Conservation (phyloP, 1,284 basidiomycete species). For the Moesziomyces sp. region DNA sequence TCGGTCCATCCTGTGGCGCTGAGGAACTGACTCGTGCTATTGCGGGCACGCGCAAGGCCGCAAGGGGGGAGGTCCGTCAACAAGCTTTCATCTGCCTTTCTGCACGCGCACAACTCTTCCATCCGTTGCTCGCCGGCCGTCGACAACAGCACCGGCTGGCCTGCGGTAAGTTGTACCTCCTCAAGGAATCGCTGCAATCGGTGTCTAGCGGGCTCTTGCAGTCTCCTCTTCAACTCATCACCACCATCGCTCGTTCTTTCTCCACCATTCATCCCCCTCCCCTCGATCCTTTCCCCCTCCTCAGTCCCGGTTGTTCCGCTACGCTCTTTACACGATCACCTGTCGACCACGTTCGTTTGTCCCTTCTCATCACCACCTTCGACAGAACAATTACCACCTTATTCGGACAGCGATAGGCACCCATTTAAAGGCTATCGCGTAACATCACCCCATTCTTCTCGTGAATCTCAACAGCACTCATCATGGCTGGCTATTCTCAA, state of each 20-base stretch:
- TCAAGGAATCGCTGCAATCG: too few relatives aligned
- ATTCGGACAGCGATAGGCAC: background rate
- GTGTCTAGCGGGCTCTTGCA: background rate
- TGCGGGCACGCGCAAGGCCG: background rate
- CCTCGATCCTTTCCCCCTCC: background rate
- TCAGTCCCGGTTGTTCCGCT: background rate
- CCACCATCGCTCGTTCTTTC: background rate
- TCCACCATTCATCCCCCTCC: background rate
- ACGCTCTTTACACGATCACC: background rate
- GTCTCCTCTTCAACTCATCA: background rate
- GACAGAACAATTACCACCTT: background rate
- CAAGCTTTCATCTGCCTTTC: background rate
- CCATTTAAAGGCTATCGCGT: background rate
- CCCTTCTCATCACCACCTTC: background rate
- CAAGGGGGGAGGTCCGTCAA: too few relatives aligned
- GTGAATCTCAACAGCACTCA: background rate
- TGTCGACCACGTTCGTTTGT: slow-evolving; percentile 11
- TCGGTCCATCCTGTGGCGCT: background rate
- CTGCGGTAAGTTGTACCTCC: too few relatives aligned
- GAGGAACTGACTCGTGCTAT: background rate
- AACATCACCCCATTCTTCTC: too few relatives aligned
- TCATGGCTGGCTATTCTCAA: slow-evolving; percentile 10
- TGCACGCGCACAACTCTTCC: background rate
- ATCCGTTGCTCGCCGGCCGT: background rate
- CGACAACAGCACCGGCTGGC: too few relatives aligned